Evolutionary conservation across 176 grass and related monocot species (phyloP), one percentile per base, ranked within the genome.

Genomic region (Eragrostis nindensis): DNA sequence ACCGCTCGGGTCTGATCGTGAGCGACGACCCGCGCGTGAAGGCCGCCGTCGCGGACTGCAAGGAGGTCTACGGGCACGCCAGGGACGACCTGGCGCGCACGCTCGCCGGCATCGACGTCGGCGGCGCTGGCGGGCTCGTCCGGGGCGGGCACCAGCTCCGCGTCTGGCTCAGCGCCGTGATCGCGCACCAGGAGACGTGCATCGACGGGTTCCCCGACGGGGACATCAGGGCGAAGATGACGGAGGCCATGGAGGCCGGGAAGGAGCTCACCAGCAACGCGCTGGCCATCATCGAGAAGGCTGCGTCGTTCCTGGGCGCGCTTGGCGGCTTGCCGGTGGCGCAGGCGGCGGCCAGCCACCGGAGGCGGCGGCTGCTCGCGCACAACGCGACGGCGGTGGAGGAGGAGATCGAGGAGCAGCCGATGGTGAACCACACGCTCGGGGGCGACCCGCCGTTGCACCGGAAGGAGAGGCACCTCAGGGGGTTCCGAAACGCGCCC

Each of bases 161-260:
- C 53, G 56, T 90, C 18, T 85, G 91, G 94, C 86, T 97, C 11
- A 97, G 94, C 84, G 88, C 86, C 2, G 94, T 90, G 49, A 80
- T 91, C 72, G 52, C 88, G 74, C 52, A 97, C 65, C 91, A 89
- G 76, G 90, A 97, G 82, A 93, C 88, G 11, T 97, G 94, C 86
- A 81, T 97, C 47, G 94, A 97, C 14, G 94, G 90, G 1, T 97
- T 97, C 81, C 91, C 88, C 50, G 81, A 88, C 2, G 94, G 94
- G 13, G 80, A 87, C 9, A 66, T 97, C 62, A 90, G 84, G 88
- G 54, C 43, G 7, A 91, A 91, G 83, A 87, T 89, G 90, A 85
- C 72, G 56, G 44, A 19, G 17, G 68, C 86, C 14, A 97, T 93
- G 94, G 84, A 59, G 68, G 70, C 78, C n/a, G 85, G 79, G 0